phyloP scores from a whole-genome alignment of 495 filamentous ascomycete species.

The Penicillium dipodomyicola region DNA sequence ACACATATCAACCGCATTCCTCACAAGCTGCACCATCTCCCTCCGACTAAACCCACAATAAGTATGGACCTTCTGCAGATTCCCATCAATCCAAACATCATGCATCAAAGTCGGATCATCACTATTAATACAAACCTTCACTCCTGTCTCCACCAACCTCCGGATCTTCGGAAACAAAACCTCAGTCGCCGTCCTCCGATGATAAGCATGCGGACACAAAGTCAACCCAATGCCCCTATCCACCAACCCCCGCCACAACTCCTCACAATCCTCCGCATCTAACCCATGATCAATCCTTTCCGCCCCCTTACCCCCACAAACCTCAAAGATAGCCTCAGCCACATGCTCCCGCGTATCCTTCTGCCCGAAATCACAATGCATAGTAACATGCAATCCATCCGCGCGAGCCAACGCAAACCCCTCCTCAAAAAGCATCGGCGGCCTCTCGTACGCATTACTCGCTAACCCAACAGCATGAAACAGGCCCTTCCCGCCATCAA shows the following conservation, averaged over 20 bases:
- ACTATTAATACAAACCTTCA: slow-evolving; percentile 38
- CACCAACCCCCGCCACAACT: slow-evolving; percentile 31
- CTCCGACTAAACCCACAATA: slow-evolving; percentile 32
- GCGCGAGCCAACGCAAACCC: slow-evolving; percentile 32
- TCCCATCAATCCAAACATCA: slow-evolving; percentile 43
- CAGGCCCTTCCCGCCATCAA: slow-evolving; percentile 30
- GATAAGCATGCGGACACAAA: slow-evolving; percentile 43
- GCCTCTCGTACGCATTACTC: slow-evolving; percentile 40
- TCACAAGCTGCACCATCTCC: slow-evolving; percentile 36
- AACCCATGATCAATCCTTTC: slow-evolving; percentile 47
- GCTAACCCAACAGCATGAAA: slow-evolving; percentile 45
- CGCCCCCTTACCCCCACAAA: slow-evolving; percentile 26
- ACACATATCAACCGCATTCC: slow-evolving; percentile 41
- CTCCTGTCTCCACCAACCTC: slow-evolving; percentile 35
- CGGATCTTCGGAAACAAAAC: slow-evolving; percentile 41
- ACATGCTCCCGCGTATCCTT: slow-evolving; percentile 41
- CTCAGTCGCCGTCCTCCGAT: slow-evolving; percentile 38
- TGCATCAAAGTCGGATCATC: slow-evolving; percentile 47
- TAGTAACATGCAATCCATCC: slow-evolving; percentile 41
- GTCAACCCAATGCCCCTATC: slow-evolving; percentile 38
- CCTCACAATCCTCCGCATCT: slow-evolving; percentile 33
- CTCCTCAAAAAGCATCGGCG: slow-evolving; percentile 40
- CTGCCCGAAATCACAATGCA: slow-evolving; percentile 47
- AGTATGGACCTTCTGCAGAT: slow-evolving; percentile 38
- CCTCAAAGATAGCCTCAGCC: slow-evolving; percentile 31